phyloP scores from a whole-genome alignment of 1,284 basidiomycete genomes.

The Salmacisia buchloeana region DNA sequence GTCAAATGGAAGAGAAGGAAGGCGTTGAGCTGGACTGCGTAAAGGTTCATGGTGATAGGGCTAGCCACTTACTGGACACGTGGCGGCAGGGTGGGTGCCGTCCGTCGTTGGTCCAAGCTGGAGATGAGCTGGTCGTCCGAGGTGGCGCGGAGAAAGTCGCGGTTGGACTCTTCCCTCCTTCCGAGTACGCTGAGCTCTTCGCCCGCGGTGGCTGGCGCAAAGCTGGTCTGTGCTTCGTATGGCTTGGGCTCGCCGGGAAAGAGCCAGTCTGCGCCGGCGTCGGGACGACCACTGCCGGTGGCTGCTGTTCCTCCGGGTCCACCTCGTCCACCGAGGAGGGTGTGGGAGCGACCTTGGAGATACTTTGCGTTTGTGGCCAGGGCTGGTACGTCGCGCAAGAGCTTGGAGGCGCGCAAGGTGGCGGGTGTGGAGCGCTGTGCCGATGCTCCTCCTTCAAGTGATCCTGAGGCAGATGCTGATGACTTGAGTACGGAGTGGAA shows the following conservation, averaged over 20 bases:
- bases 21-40: neutral
- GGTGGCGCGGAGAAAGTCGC: constrained; percentile 64
- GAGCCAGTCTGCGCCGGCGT: neutral
- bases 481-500: neutral
- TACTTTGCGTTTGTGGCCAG: constrained; percentile 13
- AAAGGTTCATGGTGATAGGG: constrained; percentile 7
- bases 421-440: neutral
- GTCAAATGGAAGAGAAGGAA: constrained; percentile 12
- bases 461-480: neutral
- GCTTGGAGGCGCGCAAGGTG: constrained; percentile 18
- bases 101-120: constrained; percentile 72
- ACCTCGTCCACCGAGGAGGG: neutral
- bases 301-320: neutral
- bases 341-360: neutral
- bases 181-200: constrained; percentile 17
- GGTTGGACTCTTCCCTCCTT: constrained; percentile 63
- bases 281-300: neutral
- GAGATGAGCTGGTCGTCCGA: constrained; percentile 64
- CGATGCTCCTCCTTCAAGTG: neutral
- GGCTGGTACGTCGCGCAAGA: constrained; percentile 32
- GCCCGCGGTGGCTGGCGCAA: constrained; percentile 14
- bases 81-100: constrained; percentile 54
- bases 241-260: constrained; percentile 18
- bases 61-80: neutral
- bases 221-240: constrained; percentile 27